Evolutionary conservation across 768 basidiomycete genomes (phyloP).

Genomic region (Ramaria rubella): DNA sequence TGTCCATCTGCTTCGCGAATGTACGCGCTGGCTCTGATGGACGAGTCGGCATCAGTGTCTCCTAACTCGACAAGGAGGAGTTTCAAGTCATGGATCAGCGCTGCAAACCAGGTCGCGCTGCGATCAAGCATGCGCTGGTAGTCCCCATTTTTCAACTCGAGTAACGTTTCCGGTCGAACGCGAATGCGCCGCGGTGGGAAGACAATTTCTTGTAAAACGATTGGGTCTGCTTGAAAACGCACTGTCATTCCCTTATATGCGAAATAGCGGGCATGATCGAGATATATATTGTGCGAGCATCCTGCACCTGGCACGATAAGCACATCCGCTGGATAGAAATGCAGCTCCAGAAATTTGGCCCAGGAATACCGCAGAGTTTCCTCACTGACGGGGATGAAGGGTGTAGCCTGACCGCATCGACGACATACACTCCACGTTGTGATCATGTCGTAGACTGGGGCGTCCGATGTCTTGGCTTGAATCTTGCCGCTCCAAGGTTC

Average conservation of each 20-base stretch:
- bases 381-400: constrained; percentile 82
- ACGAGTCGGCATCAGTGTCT: constrained; percentile 62
- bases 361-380: constrained; percentile 94
- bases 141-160: constrained; percentile 89
- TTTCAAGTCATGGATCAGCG: constrained; percentile 68
- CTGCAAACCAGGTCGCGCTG: constrained; percentile 69
- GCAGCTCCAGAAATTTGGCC: constrained; percentile 91
- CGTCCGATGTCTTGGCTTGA: constrained; percentile 36
- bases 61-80: constrained; percentile 76
- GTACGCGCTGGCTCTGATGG: constrained; percentile 43
- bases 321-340: constrained; percentile 90
- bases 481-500: constrained; percentile 85
- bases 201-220: constrained; percentile 78
- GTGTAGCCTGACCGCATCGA: constrained; percentile 69
- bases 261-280: constrained; percentile 89
- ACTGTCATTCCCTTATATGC: constrained; percentile 77
- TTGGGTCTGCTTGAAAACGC: constrained; percentile 79
- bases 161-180: constrained; percentile 78
- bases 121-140: constrained; percentile 69
- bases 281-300: constrained; percentile 92
- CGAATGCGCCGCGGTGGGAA: constrained; percentile 85
- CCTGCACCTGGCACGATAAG: constrained; percentile 80
- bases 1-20: constrained; percentile 66
- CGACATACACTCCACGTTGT: constrained; percentile 91
- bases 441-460: constrained; percentile 65